Base-by-base conservation (phyloP, 208 protist genomes). In the Leptomonas pyrrhocoris region DNA sequence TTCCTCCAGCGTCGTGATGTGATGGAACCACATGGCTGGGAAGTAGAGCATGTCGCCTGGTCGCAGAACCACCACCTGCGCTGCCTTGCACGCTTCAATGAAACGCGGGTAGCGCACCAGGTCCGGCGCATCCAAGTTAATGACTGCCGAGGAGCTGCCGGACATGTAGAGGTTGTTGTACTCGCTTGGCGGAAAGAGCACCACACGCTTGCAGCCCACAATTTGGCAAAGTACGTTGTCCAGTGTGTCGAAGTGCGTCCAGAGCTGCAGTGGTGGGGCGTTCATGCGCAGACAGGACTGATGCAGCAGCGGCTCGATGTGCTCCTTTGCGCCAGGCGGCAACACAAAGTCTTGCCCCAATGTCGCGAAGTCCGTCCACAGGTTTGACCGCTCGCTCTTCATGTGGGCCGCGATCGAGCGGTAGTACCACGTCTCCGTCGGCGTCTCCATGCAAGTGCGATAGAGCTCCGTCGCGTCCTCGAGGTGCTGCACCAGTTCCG, bases 141-240 rank as follows among this genome's bases (percentile, higher is more conserved):
- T 42, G 40, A 97, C 93, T 11, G 75, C 79, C 0, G 94, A 98
- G 13, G 89, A 93, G 71, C 92, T 97, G 18, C 90, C 94, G 12
- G 74, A 75, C 58, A 97, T 91, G 81, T 97, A 97, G 60, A 98
- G 80, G 67, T 96, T 91, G 67, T 87, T 87, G 64, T 91, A 88
- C 64, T 88, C 81, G 69, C 84, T 89, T 2, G 94, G 94, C 2
- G 92, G 93, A 62, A 96, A 97, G 12, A 98, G 61, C 25, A 95
- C 77, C 11, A 98, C 92, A 38, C 90, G 88, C 69, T 98, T 98
- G 34, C 53, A 74, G 15, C 94, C 94, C 2, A 88, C 81, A n/a
- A 98, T 66, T 57, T 98, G 93, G 46, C 89, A 97, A 21, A 98
- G 85, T n/a, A 98, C 85, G 71, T 97, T 97, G 73, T 98, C 96